Base-by-base conservation (phyloP, 192 early-diverging fungal genomes). In the Linderina pennispora region DNA sequence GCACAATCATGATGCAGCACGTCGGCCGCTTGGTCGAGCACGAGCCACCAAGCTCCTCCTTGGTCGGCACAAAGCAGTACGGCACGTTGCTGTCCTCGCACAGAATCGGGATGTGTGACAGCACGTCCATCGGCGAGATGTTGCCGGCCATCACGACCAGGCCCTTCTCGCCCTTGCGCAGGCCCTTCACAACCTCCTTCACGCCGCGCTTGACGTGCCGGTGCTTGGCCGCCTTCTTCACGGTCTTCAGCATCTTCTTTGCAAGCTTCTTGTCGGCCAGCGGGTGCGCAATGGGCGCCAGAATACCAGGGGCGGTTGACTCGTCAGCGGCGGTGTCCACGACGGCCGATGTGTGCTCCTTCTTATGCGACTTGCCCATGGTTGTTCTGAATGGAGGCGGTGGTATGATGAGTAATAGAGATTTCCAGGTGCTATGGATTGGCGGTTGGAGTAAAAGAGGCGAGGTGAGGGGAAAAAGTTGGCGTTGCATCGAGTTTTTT, bases 81-180 rank as follows among this genome's bases (percentile, higher is more conserved):
- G 94, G 92, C 22, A 99, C 89, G 55, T 87, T 74, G 62, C 83
- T 73, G 50, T 99, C 97, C 68, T 99, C 97, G 78, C 97, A 99
- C 25, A 99, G 71, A 26, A 99, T 86, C 25, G 97, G 97, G 28
- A 99, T 76, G 62, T 99, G 97, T 32, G 97, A 87, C 46, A 99
- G 89, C 46, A 97, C 91, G 64, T 99, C 97, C 36, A 97, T 80
- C 21, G 97, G 97, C 19, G 89, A 91, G 55, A 96, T 89, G 70
- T 99, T 92, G 37, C 92, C 94, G 14, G 97, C 94, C 64, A 99
- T 83, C 19, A 99, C 69, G 17, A 97, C 94, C 49, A 97, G 49
- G 4, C 90, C 96, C 79, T 96, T 94, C 43, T 84, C 76, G 43
- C 91, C 90, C 80, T 99, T 99, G 38, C 92, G 80, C 59, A 99